Conservation (phyloP, 129 eudicot genomes). For the Kitagawia praeruptora region DNA sequence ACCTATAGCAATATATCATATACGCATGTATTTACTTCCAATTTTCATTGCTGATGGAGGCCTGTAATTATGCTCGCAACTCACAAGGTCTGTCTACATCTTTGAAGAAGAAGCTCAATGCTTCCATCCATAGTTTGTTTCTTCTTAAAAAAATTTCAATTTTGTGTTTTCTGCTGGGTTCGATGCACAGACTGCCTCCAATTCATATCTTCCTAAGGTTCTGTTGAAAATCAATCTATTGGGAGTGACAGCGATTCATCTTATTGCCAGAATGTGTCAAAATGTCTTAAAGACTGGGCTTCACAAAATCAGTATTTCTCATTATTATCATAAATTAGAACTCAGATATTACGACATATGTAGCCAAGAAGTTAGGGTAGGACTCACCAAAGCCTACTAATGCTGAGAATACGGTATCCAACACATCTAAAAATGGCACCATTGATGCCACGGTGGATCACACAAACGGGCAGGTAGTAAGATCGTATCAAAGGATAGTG, state of each 20-base stretch:
- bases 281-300: constrained; percentile 67
- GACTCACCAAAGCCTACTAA: constrained; percentile 68
- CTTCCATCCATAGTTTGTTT: no score
- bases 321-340: constrained; percentile 60
- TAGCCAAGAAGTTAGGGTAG: constrained; percentile 62
- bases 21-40: not conserved
- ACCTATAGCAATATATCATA: not conserved
- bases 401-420: constrained; percentile 78
- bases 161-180: no score
- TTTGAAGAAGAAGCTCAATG: no score
- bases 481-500: constrained; percentile 79
- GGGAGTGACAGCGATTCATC: constrained; percentile 51
- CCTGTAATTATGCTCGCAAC: no score
- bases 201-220: no score
- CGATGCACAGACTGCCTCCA: no score
- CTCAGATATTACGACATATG: constrained; percentile 41
- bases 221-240: no score
- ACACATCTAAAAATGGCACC: constrained; percentile 56
- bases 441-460: constrained; percentile 49
- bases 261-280: constrained; percentile 71
- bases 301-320: constrained; percentile 85
- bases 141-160: no score
- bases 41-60: not conserved
- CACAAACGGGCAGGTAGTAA: constrained; percentile 24
- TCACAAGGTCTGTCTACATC: no score